Conservation (phyloP, 2,329 filamentous ascomycete genomes). For the Hypoxylon sp. region DNA sequence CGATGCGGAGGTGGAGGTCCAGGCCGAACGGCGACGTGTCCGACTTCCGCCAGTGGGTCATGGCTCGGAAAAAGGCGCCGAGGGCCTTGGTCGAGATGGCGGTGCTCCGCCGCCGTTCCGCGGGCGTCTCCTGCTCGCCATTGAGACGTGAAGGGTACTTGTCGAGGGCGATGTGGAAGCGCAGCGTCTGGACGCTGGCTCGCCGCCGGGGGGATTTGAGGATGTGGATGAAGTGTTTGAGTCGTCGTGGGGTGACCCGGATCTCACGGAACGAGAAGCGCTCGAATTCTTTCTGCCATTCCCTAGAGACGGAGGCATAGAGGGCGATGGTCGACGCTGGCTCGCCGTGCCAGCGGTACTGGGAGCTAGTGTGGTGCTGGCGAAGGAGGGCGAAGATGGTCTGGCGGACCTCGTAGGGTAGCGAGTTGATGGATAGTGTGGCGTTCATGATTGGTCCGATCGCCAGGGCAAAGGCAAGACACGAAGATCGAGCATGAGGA, state of each 20-base stretch:
- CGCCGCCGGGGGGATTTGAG: conserved; percentile 25
- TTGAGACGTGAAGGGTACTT: conserved; percentile 19
- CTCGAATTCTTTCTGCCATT: conserved; percentile 33
- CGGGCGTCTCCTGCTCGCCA: conserved; percentile 22
- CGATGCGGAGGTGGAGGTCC: conserved; percentile 26
- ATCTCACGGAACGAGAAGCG: conserved; percentile 23
- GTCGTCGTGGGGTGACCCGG: conserved; percentile 21
- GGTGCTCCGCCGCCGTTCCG: conserved; percentile 22
- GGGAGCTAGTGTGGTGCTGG: conserved; percentile 23
- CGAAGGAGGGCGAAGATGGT: conserved; percentile 26
- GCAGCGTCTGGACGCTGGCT: conserved; percentile 23
- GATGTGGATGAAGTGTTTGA: conserved; percentile 24
- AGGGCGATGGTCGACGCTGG: conserved; percentile 17
- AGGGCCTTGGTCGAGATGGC: conserved; percentile 22
- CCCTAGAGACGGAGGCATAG: conserved; percentile 25
- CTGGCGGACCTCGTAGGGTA: conserved; percentile 34
- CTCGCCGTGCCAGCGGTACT: conserved; percentile 2
- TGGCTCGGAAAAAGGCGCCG: conserved; percentile 21
- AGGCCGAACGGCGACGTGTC: conserved; percentile 27
- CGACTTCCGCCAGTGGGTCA: conserved; percentile 23
- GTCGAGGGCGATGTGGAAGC: conserved; percentile 28
- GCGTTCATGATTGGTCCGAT: conserved; percentile 16
- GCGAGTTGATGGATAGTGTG: conserved; percentile 24
- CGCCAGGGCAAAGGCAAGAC: not conserved
- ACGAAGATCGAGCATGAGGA: not conserved